Conservation (phyloP, 148 eudicot species). For the Chenopodium suecicum region DNA sequence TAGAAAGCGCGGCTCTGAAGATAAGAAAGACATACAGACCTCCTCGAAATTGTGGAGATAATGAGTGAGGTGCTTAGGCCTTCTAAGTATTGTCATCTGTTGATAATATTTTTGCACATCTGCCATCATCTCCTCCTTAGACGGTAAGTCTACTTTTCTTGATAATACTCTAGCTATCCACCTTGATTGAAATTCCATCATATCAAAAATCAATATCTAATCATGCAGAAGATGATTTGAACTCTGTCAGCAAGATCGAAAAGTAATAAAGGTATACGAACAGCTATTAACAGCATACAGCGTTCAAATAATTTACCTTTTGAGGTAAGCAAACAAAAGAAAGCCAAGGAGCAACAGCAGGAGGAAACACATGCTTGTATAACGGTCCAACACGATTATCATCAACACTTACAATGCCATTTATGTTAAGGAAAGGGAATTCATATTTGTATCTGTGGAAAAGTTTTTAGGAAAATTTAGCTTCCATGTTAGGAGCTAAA, state of each 20-base stretch:
- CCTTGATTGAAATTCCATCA: conserved; percentile 45
- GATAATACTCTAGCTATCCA: conserved; percentile 52
- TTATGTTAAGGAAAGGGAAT: conserved; percentile 48
- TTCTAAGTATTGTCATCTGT: conserved; percentile 29
- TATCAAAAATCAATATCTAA: conserved; percentile 29
- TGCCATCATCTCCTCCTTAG: conserved; percentile 43
- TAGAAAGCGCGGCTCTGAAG: neutral
- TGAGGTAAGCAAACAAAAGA: conserved; percentile 52
- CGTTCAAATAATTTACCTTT: conserved; percentile 25
- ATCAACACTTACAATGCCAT: conserved; percentile 44
- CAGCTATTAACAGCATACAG: neutral
- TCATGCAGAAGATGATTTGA: neutral
- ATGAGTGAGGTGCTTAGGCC: conserved; percentile 55
- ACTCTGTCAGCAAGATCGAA: neutral
- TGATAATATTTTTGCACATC: conserved; percentile 37
- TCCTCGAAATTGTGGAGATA: conserved; percentile 26
- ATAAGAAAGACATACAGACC: conserved; percentile 26
- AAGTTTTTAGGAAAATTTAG: too few species aligned
- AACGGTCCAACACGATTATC: conserved; percentile 61
- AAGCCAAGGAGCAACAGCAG: conserved; percentile 54
- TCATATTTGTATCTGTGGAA: conserved; percentile 42
- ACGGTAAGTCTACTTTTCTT: conserved; percentile 36
- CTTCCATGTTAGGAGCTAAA: too few species aligned
- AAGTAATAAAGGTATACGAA: neutral
- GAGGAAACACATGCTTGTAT: conserved; percentile 63